Evolutionary conservation across 495 filamentous ascomycete genomes (phyloP), one percentile per base, ranked within the genome.

Genomic region (Aspergillus affinis): DNA sequence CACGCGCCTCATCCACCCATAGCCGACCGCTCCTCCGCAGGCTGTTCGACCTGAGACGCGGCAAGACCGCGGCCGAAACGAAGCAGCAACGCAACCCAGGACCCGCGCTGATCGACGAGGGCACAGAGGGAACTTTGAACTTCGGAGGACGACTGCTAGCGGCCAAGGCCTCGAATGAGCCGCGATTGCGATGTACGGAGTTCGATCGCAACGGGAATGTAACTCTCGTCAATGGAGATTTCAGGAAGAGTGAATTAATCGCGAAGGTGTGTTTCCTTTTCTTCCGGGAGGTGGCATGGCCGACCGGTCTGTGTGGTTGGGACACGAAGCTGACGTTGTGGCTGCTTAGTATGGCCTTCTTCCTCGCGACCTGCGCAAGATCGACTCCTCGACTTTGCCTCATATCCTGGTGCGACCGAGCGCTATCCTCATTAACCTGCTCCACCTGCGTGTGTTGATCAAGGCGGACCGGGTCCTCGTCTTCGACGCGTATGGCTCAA

Each of bases 321-420:
- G 29, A 19, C 48, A 27, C 49, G 30, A 29, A 15, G 10, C 15
- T 54, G 17, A 26, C 9, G 2, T 47, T 19, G 6, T 54, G 65
- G 60, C 29, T 32, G 3, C 36, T 1, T 15, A 97, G 92, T 97
- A 97, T 69, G 94, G 94, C 44, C 86, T 98, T 26, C 86, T 97
- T 13, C 93, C 95, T 54, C 93, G 94, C 51, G 94, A 98, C 79
- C 82, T 98, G 8, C 90, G 94, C 65, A 98, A 98, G 72, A 97
- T 98, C 65, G 94, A 97, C 69, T 96, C 92, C n/a, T 96, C 91
- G 53, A 89, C 96, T 61, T 84, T 98, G n/a, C 94, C 94, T 6
- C 91, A 97, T 63, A 98, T 98, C 52, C 87, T 98, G 55, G 88
- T 98, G 57, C 93, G 94, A 51, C 92, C 92, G 27, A 92, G 89